These are phyloP conservation scores for Ogataea zsoltii DNA, from an alignment of 805 yeast genomes.

Conservation along the genomic window DNA sequence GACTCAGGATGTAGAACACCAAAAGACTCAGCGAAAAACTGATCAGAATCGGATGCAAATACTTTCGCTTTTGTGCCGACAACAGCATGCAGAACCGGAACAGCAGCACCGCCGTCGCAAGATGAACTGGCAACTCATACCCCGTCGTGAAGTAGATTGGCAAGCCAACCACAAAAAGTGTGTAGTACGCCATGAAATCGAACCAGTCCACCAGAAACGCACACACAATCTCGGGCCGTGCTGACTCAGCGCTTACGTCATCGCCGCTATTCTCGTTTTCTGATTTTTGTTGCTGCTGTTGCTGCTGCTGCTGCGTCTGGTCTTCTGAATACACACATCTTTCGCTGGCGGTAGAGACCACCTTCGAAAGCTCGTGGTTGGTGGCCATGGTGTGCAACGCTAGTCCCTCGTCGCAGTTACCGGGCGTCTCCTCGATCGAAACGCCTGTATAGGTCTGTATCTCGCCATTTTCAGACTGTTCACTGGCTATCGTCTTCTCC, in stretches of 20 bases:
- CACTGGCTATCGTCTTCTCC: conserved; percentile 6
- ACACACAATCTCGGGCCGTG: not conserved
- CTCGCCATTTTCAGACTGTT: not conserved
- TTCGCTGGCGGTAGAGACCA: not conserved
- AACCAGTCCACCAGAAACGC: conserved; percentile 37
- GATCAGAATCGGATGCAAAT: conserved; percentile 70
- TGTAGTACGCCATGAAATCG: conserved; percentile 54
- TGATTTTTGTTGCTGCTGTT: too few relatives aligned
- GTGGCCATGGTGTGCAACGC: conserved; percentile 26
- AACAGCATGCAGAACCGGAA: conserved; percentile 49
- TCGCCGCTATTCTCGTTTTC: too few relatives aligned
- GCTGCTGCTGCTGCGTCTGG: not conserved
- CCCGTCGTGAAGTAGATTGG: conserved; percentile 61
- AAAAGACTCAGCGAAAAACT: conserved; percentile 66
- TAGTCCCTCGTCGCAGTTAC: conserved; percentile 33
- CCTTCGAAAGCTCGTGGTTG: conserved; percentile 12
- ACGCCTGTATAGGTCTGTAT: not conserved
- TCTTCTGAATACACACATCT: not conserved
- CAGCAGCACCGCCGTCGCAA: conserved; percentile 57
- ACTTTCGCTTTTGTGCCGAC: conserved; percentile 50
- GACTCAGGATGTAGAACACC: conserved; percentile 58
- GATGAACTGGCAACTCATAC: conserved; percentile 61
- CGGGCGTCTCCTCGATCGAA: not conserved
- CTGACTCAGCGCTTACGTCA: conserved; percentile 1
- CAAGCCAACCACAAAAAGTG: conserved; percentile 53